A percentile compares a stretch with the other conserved stretches of the same genome.
Conservation (phyloP, 139 green algal species). For the Nannochloris sp. region DNA sequence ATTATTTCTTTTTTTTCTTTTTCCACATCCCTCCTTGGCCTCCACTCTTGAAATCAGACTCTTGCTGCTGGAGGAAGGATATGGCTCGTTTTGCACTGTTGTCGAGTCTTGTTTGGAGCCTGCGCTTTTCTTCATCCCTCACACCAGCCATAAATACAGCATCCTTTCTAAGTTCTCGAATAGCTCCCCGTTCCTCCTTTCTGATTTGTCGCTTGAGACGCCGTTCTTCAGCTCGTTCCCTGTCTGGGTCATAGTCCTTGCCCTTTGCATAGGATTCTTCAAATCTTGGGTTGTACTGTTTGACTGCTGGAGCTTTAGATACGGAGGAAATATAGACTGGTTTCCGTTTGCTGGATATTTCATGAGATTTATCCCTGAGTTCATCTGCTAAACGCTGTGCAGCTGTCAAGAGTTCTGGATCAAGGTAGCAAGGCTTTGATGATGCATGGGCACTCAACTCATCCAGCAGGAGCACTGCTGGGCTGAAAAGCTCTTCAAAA, state of each 20-base stretch:
- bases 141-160: constrained; percentile 59
- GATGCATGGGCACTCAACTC: constrained; percentile 10
- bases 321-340: constrained; percentile 20
- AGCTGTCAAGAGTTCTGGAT: constrained; percentile 17
- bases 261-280: constrained; percentile 68
- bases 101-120: constrained; percentile 25
- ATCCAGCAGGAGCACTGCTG: constrained; percentile 23
- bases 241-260: constrained; percentile 76
- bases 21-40: constrained; percentile 82
- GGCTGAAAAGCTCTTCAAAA: neutral
- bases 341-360: constrained; percentile 2
- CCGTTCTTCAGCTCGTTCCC: constrained; percentile 46
- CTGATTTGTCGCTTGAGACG: constrained; percentile 54
- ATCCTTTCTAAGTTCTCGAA: constrained; percentile 88
- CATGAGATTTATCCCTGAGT: neutral
- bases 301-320: constrained; percentile 28
- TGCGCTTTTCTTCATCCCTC: constrained; percentile 31
- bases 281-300: constrained; percentile 73
- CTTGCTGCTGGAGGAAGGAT: constrained; percentile 65
- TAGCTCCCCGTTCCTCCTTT: constrained; percentile 57
- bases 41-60: constrained; percentile 72
- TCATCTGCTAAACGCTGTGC: neutral
- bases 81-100: constrained; percentile 25
- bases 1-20: constrained; percentile 51
- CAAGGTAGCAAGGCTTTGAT: neutral